Conservation (phyloP, 441 rosid genomes). For the Mallotus repandus region DNA sequence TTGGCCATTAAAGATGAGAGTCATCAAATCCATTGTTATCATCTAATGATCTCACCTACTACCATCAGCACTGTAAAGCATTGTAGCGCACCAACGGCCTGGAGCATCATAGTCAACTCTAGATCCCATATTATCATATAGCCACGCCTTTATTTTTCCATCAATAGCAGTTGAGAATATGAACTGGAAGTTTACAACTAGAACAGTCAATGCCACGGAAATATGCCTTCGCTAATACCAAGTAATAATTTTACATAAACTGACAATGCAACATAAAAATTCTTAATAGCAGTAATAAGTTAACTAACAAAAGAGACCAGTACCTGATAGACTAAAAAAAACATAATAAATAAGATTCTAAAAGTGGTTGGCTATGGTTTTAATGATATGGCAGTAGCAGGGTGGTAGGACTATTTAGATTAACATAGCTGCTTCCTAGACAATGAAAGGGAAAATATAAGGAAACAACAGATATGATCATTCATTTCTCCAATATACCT, state of each 20-base stretch:
- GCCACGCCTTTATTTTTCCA: slow-evolving; percentile 96
- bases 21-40: background rate
- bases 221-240: background rate
- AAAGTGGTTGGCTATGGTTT: background rate
- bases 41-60: slow-evolving; percentile 47
- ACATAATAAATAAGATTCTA: background rate
- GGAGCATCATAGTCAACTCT: slow-evolving; percentile 89
- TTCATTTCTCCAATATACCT: slow-evolving; percentile 43
- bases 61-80: slow-evolving; percentile 93
- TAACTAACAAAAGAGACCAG: background rate
- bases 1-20: background rate
- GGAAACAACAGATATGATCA: slow-evolving; percentile 5
- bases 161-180: slow-evolving; percentile 79
- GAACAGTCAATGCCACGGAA: slow-evolving; percentile 21
- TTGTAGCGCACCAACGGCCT: slow-evolving; percentile 71
- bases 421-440: slow-evolving; percentile 5
- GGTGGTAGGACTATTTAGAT: background rate
- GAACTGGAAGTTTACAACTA: slow-evolving; percentile 50
- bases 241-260: slow-evolving; percentile 1
- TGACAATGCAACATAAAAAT: background rate
- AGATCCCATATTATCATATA: slow-evolving; percentile 79
- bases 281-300: background rate
- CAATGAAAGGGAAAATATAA: slow-evolving; percentile 12
- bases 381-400: background rate
- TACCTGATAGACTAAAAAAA: too few relatives aligned